Base-by-base conservation (phyloP, 352 stramenopile genomes). In the Pythium myriotylum region DNA sequence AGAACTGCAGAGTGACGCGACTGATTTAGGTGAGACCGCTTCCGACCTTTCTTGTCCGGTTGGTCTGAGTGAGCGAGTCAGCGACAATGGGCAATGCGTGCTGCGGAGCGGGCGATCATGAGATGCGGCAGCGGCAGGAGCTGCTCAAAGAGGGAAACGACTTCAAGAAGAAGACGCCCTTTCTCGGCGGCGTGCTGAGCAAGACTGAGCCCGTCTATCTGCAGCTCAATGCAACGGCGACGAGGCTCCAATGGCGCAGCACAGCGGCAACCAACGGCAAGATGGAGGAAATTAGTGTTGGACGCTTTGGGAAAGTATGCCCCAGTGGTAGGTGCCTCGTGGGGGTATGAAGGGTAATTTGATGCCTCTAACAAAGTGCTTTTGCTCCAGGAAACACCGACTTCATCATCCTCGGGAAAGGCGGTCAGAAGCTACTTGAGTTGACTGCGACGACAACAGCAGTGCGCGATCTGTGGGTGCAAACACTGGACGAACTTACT, bases 161-260 rank as follows among this genome's bases (percentile, higher is more conserved):
- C 39, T 89, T 89, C 59, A 88, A 84, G 73, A 84, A 84, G 55
- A 89, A 87, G 66, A 86, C 61, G 33, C 66, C 77, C 45, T 88
- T 83, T 39, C 50, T 91, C 4, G 59, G 82, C n/a, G 73, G 81
- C n/a, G 74, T 89, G 32, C 53, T 91, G 47, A 86, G 73, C 41
- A 76, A 76, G 54, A 78, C 65, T 16, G 81, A 91, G 32, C 62
- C 54, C 16, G 76, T 89, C 19, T 80, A 87, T 55, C 58, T 91
- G 37, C 79, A 87, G 54, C 59, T 91, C 17, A 87, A 88, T 22
- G 63, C 73, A 17, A 67, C 68, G 1, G 72, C 68, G 35, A 81
- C 82, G 2, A 67, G 65, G 24, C 51, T 72, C 9, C 65, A 72
- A 35, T 91, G 82, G 82, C 70, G 72, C 16, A 64, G 74, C 29